Conservation (phyloP, 1,284 basidiomycete species). For the Ustilago lituana region DNA sequence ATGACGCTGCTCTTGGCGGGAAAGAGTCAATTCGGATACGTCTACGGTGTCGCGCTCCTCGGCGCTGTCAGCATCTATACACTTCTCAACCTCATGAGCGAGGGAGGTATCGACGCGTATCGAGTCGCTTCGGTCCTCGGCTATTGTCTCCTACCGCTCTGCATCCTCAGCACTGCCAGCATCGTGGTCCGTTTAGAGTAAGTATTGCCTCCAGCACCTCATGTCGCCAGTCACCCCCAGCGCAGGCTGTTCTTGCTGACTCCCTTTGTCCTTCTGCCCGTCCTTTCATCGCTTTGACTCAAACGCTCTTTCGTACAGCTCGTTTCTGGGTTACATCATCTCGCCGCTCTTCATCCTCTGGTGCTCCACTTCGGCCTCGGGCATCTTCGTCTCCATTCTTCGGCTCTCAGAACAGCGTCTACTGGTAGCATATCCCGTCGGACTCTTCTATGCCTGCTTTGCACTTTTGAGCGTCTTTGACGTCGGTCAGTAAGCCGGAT, state of each 20-base stretch:
- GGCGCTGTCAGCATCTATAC: constrained; percentile 94
- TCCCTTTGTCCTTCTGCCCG: neutral
- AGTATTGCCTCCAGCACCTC: constrained; percentile 68
- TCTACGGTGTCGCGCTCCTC: constrained; percentile 95
- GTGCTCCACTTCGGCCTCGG: constrained; percentile 64
- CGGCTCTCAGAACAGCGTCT: constrained; percentile 64
- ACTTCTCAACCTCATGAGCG: constrained; percentile 96
- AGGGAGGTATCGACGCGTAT: constrained; percentile 93
- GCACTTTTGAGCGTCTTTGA: constrained; percentile 65
- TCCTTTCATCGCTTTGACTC: too few relatives aligned
- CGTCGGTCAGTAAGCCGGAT: constrained; percentile 27
- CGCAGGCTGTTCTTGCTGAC: constrained; percentile 1
- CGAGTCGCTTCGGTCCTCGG: constrained; percentile 94
- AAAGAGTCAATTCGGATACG: constrained; percentile 98
- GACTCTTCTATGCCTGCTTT: constrained; percentile 65
- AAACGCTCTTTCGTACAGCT: constrained; percentile 13
- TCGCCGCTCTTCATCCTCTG: constrained; percentile 66
- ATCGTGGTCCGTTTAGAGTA: constrained; percentile 89
- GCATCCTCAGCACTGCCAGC: constrained; percentile 89
- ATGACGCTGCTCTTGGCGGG: constrained; percentile 77
- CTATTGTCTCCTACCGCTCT: constrained; percentile 96
- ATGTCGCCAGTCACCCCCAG: too few relatives aligned
- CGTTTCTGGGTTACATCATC: constrained; percentile 57
- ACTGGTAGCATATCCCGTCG: constrained; percentile 65
- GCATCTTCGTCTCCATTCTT: constrained; percentile 66